Percentiles rank a stretch among this genome's conserved stretches.
phyloP scores from a whole-genome alignment of 371 early-diverging fungal genomes.

The Neoconidiobolus thromboides region DNA sequence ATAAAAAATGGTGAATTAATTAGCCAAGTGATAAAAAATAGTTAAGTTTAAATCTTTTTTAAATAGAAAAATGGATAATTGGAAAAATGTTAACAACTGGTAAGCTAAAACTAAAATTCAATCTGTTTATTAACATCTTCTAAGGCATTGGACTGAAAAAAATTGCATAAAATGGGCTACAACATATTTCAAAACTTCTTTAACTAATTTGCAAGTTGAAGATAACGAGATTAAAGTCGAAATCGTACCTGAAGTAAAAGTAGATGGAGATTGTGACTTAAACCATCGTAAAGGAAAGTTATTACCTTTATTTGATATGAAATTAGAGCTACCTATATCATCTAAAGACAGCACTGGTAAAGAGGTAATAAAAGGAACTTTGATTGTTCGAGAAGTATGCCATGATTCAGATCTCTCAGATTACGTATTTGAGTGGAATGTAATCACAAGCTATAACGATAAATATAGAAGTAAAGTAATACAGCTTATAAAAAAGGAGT shows the following conservation, averaged over 20 bases:
- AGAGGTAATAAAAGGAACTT: no score
- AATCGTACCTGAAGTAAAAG: slow-evolving; percentile 28
- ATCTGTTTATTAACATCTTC: background rate
- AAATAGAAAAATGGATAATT: slow-evolving; percentile 18
- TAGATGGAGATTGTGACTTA: slow-evolving; percentile 60
- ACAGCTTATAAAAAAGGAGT: no score
- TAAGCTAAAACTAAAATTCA: slow-evolving; percentile 5
- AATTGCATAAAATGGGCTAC: slow-evolving; percentile 70
- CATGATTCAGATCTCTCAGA: no score
- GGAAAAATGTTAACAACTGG: slow-evolving; percentile 57
- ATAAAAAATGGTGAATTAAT: no score
- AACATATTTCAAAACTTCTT: slow-evolving; percentile 30
- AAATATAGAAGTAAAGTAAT: no score
- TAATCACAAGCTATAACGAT: no score
- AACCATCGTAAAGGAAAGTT: slow-evolving; percentile 79
- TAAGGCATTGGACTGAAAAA: slow-evolving; percentile 65
- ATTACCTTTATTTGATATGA: slow-evolving; percentile 62
- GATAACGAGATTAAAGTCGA: slow-evolving; percentile 24
- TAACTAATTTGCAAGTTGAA: slow-evolving; percentile 24
- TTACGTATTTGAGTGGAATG: no score
- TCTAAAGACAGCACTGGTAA: no score
- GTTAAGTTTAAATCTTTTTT: no score
- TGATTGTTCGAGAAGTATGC: no score
- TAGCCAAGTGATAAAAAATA: no score
- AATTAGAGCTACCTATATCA: no score